Conservation (phyloP, 306 rosid species). For the Trifolium pratense region DNA sequence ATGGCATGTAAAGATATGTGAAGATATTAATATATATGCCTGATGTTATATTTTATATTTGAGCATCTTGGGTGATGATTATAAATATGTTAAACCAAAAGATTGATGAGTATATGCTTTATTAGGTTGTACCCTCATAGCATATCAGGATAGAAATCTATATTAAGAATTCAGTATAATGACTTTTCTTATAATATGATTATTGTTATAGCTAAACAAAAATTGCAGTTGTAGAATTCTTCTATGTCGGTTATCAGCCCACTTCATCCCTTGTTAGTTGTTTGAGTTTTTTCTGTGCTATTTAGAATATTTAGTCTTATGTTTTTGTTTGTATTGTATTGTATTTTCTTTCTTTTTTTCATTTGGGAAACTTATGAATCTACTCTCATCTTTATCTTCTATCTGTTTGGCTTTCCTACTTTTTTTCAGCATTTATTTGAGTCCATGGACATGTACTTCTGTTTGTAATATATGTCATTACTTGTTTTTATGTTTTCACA, state of each 20-base stretch:
- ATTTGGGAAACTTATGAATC: constrained; percentile 10
- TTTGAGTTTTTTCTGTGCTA: constrained; percentile 27
- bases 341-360: constrained; percentile 14
- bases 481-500: constrained; percentile 14
- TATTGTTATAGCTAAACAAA: neutral
- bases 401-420: neutral
- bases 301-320: neutral
- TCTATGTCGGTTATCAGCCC: constrained; percentile 19
- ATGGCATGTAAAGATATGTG: neutral
- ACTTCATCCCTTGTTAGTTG: constrained; percentile 18
- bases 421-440: constrained; percentile 14
- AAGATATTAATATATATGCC: constrained; percentile 1
- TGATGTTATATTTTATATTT: constrained; percentile 1
- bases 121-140: constrained; percentile 2
- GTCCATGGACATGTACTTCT: constrained; percentile 12
- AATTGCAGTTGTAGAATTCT: constrained; percentile 23
- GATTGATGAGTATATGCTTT: neutral
- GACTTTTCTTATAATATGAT: constrained; percentile 11
- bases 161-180: constrained; percentile 10
- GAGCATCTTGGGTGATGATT: constrained; percentile 18
- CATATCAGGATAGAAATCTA: constrained; percentile 18
- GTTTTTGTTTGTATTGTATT: constrained; percentile 15
- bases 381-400: neutral
- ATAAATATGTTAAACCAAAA: constrained; percentile 2
- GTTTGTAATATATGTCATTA: neutral